Conservation (phyloP, 2,329 filamentous ascomycete species). For the Pyricularia sp. region DNA sequence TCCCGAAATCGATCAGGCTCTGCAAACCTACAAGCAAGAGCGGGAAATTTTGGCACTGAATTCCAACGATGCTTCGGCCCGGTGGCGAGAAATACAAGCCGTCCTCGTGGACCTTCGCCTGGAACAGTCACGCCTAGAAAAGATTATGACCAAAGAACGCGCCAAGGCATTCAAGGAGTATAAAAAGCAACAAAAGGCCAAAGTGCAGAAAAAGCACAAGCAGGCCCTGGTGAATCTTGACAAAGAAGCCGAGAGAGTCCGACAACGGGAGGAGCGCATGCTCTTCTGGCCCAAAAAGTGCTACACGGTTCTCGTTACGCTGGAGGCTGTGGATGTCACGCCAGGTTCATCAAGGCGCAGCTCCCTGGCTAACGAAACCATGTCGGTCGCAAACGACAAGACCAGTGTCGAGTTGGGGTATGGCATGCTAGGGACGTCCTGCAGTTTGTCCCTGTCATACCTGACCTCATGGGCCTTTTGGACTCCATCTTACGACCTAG, state of each 20-base stretch:
- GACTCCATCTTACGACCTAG: constrained; percentile 48
- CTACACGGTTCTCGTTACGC: constrained; percentile 36
- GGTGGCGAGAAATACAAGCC: constrained; percentile 19
- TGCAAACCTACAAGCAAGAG: constrained; percentile 29
- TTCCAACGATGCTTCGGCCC: constrained; percentile 19
- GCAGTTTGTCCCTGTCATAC: constrained; percentile 43
- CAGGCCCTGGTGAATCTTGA: constrained; percentile 22
- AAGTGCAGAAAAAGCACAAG: constrained; percentile 18
- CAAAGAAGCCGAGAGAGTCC: constrained; percentile 26
- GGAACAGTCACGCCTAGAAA: constrained; percentile 18
- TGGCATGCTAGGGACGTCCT: constrained; percentile 13
- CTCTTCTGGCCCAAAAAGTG: constrained; percentile 36
- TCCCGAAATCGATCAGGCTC: constrained; percentile 19
- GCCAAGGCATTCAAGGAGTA: constrained; percentile 16
- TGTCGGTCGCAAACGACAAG: constrained; percentile 27
- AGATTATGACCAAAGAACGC: constrained; percentile 11
- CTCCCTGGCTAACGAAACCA: constrained; percentile 39
- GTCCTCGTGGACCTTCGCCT: constrained; percentile 19
- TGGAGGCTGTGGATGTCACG: constrained; percentile 26
- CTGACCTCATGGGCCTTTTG: constrained; percentile 45
- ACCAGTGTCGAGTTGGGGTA: constrained; percentile 15
- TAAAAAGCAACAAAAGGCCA: constrained; percentile 22
- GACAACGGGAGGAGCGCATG: constrained; percentile 28
- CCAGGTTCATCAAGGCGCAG: constrained; percentile 33
- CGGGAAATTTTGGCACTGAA: constrained; percentile 29